Base-by-base conservation (phyloP, 805 yeast species). In the Saccharomycopsis synnaedendra region DNA sequence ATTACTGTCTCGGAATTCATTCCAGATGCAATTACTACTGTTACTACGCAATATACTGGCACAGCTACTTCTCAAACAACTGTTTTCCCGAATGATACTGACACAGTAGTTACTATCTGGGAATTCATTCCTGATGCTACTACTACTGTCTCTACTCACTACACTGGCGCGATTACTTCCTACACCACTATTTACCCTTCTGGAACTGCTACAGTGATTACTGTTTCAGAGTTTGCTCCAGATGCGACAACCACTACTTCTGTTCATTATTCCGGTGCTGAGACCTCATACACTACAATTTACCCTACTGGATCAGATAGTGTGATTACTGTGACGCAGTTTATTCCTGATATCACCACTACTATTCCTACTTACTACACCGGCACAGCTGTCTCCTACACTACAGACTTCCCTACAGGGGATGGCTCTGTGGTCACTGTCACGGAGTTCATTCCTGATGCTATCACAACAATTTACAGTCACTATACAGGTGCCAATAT, bases 161-260 rank as follows among this genome's bases (percentile, higher is more conserved):
- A 42, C 34, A 27, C 39, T 28, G 46, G 46, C 28, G 9, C 46
- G 10, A 35, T 42, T 1, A 43, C 46, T 32, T 41, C 10, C 6
- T 30, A 27, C 11, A 38, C 44, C 33, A 43, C 45, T 10, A 9
- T 19, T 6, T 35, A 42, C 41, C 41, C 32, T 19, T 32, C 1
- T 19, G 45, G 30, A 4, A 33, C 41, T 43, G 45, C 32, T 34
- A 33, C 41, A 4, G 44, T 34, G 19, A 30, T 34, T 3, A 41
- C 50, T 9, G 48, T 39, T 27, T 30, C 29, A 8, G 48, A 38
- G 30, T 35, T 43, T 5, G 43, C 37, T 31, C 51, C 51, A 10
- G 33, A 36, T 6, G 31, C 42, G 5, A 33, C 42, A 11, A 33
- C 39, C 10, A 40, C 45, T 4, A 38, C 51, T 19, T 36, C 49